These are phyloP conservation scores for Bjerkandera adusta DNA, from an alignment of 1,284 basidiomycete species.

Conservation along the genomic window DNA sequence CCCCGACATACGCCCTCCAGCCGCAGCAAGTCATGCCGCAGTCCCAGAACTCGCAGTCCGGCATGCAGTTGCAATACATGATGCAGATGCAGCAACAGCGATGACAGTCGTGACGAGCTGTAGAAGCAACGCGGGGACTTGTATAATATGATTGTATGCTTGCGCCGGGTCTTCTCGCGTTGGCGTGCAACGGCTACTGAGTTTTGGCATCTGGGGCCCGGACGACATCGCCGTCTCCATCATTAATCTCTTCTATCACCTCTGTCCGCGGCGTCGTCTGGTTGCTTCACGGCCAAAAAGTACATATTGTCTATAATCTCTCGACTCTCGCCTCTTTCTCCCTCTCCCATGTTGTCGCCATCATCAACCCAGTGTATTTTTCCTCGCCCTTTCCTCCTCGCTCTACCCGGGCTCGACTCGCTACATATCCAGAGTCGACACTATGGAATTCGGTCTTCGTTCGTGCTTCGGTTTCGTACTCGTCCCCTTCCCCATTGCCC, in stretches of 20 bases:
- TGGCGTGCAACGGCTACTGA: background rate
- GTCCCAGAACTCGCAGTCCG: slow-evolving; percentile 6
- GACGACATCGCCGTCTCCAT: slow-evolving; percentile 3
- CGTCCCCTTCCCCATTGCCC: too few species aligned
- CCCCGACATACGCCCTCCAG: slow-evolving; percentile 37
- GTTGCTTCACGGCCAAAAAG: slow-evolving; percentile 4
- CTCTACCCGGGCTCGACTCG: slow-evolving; percentile 10
- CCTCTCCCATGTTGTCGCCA: slow-evolving; percentile 2
- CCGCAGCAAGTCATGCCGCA: slow-evolving; percentile 9
- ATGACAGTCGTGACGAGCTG: slow-evolving; percentile 2
- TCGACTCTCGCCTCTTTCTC: background rate
- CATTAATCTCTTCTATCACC: background rate
- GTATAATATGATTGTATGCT: background rate
- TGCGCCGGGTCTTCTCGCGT: background rate
- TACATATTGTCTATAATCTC: slow-evolving; percentile 6
- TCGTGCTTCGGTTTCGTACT: too few species aligned
- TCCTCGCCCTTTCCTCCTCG: background rate
- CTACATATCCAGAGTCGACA: slow-evolving; percentile 9
- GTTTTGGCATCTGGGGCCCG: slow-evolving; percentile 4
- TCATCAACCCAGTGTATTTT: slow-evolving; percentile 1
- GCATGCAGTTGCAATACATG: slow-evolving; percentile 16
- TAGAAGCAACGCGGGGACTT: background rate
- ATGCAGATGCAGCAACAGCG: slow-evolving; percentile 16
- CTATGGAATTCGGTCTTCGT: slow-evolving; percentile 3
- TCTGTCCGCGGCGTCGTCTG: slow-evolving; percentile 5